Evolutionary conservation across 176 grass and related monocot species (phyloP), one percentile per base, ranked within the genome.

Genomic region (Dactylis glomerata): DNA sequence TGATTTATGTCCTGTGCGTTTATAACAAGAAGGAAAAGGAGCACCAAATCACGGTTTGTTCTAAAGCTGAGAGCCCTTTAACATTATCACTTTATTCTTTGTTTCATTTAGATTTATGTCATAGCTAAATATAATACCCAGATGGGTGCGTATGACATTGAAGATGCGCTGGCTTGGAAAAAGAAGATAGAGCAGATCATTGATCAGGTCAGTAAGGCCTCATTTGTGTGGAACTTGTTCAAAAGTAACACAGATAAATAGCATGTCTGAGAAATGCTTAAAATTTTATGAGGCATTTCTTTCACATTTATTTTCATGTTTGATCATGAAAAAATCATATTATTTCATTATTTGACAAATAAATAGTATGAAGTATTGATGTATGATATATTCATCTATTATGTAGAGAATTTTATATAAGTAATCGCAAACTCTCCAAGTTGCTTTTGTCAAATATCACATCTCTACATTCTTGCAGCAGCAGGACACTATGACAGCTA

Each of bases 21-120:
- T 95, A 98, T 59, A 98, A 93, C 79, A 92, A 93, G 86, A 98
- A 91, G 75, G 90, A 97, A 76, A 97, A 91, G 87, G 88, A 98
- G 81, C 83, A 98, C 30, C 89, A 88, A 76, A 92, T 98, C 27
- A 98, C 88, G 74, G 96, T 98, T 87, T 49, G 90, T 81, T 79
- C 71, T 68, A 65, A 77, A 78, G 24, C 63, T 77, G 47, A 77
- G 10, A 77, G 5, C 19, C 50, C 2, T 73, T 87, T 17, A 64
- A 56, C 3, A 73, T 10, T 31, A 34, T 20, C 28, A 30, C 5
- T 66, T 86, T 2, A 0, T 20, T 69, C 20, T 16, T 7, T 34
- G 9, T 73, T 30, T 10, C 63, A 36, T 36, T 36, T 20, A 77
- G 3, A 5, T n/a, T 76, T 34, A 45, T 37, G 16, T 73, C 56